phyloP scores from a whole-genome alignment of 2,329 filamentous ascomycete species.

The Bisporella sp. region DNA sequence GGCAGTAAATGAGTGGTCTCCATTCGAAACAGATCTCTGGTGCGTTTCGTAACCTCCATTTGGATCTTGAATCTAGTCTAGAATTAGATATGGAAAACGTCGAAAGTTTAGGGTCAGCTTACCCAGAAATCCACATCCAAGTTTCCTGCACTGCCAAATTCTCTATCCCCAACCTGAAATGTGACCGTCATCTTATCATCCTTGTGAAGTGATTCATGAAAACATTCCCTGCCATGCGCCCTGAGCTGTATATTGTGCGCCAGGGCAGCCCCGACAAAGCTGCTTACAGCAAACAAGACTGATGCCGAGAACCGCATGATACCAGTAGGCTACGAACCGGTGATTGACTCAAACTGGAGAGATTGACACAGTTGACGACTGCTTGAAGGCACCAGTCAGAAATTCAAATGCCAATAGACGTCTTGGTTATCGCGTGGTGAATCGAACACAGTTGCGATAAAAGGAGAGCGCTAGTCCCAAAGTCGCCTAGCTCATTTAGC shows the following conservation, averaged over 20 bases:
- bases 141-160: slow-evolving; percentile 91
- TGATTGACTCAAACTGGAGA: neutral
- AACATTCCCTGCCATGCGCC: slow-evolving; percentile 92
- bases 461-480: too few species aligned
- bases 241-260: slow-evolving; percentile 96
- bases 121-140: slow-evolving; percentile 98
- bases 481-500: too few species aligned
- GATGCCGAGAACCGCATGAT: slow-evolving; percentile 28
- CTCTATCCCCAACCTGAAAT: slow-evolving; percentile 94
- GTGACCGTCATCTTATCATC: slow-evolving; percentile 99
- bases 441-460: too few species aligned
- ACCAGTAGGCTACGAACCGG: neutral
- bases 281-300: slow-evolving; percentile 22
- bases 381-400: too few species aligned
- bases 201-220: slow-evolving; percentile 85
- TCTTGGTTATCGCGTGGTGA: too few species aligned
- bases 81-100: slow-evolving; percentile 11
- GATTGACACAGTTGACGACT: too few species aligned
- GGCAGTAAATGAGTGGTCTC: slow-evolving; percentile 89
- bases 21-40: slow-evolving; percentile 75
- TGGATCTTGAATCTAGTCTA: slow-evolving; percentile 67
- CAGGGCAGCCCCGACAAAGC: slow-evolving; percentile 45
- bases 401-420: too few species aligned
- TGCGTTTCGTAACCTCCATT: slow-evolving; percentile 67
- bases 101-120: slow-evolving; percentile 29